These are phyloP conservation scores for Artemisia tridentata DNA, from an alignment of 129 eudicot genomes.

Conservation along the genomic window DNA sequence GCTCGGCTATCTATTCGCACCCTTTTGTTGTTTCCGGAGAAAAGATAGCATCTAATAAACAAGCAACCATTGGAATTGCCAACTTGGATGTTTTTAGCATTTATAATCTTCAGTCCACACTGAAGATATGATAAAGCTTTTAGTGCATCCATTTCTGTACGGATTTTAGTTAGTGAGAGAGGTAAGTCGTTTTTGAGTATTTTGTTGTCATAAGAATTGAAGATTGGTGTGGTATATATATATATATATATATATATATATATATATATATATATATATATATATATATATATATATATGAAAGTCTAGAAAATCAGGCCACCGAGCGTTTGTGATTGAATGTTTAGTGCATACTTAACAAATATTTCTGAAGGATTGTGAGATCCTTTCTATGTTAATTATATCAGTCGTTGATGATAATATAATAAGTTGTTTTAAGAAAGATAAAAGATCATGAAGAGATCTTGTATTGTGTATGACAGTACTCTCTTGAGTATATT, in stretches of 20 bases:
- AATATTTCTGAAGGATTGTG: constrained; percentile 3
- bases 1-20: constrained; percentile 43
- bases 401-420: constrained; percentile 6
- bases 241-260: too few species aligned
- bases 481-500: not conserved
- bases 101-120: constrained; percentile 49
- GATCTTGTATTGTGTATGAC: not conserved
- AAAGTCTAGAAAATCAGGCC: constrained; percentile 22
- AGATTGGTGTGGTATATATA: constrained; percentile 17
- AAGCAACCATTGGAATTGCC: constrained; percentile 31
- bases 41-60: constrained; percentile 66
- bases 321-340: constrained; percentile 4
- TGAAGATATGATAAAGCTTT: constrained; percentile 33
- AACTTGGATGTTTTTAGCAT: constrained; percentile 51
- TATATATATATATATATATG: too few species aligned
- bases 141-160: constrained; percentile 35
- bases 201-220: not conserved
- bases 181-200: not conserved
- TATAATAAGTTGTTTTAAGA: not conserved
- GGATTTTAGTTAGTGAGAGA: constrained; percentile 11
- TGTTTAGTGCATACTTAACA: not conserved
- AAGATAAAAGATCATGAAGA: constrained; percentile 19
- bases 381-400: constrained; percentile 17
- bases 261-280: too few species aligned
- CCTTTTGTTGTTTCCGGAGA: constrained; percentile 56